Evolutionary conservation across 2,329 filamentous ascomycete species (phyloP).

Genomic region (Fusarium sp.): DNA sequence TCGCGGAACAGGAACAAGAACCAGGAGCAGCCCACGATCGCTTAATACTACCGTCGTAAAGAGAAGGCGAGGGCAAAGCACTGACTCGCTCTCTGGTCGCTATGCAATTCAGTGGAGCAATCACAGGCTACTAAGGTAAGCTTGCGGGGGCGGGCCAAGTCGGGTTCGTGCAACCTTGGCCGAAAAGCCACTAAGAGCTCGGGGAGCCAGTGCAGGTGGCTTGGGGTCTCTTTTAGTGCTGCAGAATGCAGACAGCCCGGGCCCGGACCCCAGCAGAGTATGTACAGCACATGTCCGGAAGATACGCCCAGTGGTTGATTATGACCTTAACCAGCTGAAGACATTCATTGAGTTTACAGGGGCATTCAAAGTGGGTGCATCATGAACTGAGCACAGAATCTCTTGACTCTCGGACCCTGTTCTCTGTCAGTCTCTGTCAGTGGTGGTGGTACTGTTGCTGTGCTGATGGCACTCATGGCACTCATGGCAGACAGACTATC

Average conservation of each 20-base stretch:
- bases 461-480: too few relatives aligned
- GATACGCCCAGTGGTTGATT: background rate
- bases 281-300: background rate
- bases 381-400: background rate
- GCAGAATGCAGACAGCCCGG: background rate
- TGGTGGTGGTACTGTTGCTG: too few relatives aligned
- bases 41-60: slow-evolving; percentile 42
- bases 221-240: slow-evolving; percentile 18
- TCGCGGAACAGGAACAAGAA: slow-evolving; percentile 21
- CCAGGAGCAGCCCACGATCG: slow-evolving; percentile 39
- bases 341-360: background rate
- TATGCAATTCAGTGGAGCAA: slow-evolving; percentile 32
- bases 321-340: too few relatives aligned
- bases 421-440: background rate
- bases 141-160: slow-evolving; percentile 46
- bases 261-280: too few relatives aligned
- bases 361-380: background rate
- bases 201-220: too few relatives aligned
- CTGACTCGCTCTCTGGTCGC: slow-evolving; percentile 38
- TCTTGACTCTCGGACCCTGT: slow-evolving; percentile 28
- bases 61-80: too few relatives aligned
- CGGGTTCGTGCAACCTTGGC: slow-evolving; percentile 26
- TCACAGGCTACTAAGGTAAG: slow-evolving; percentile 23
- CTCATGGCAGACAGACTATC: slow-evolving; percentile 35
- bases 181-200: slow-evolving; percentile 5